phyloP scores from a whole-genome alignment of 495 filamentous ascomycete genomes.

The Tuber melanosporum region DNA sequence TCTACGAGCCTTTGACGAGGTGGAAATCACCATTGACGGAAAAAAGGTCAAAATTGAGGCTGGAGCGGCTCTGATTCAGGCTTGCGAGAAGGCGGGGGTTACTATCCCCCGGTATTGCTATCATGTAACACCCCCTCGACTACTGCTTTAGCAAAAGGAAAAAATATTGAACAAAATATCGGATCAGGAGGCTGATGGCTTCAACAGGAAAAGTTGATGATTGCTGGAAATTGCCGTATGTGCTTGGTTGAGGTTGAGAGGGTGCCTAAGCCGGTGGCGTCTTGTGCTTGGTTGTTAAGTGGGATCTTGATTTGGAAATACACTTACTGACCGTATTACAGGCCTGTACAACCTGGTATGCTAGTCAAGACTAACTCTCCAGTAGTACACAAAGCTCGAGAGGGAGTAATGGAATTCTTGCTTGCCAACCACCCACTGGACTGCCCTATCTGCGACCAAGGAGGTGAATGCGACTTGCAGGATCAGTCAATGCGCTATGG shows the following conservation, averaged over 20 bases:
- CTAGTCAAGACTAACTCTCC: constrained; percentile 97
- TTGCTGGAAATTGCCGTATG: constrained; percentile 99
- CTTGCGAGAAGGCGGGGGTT: constrained; percentile 92
- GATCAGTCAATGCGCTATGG: constrained; percentile 99
- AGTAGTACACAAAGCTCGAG: constrained; percentile 89
- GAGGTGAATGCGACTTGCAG: constrained; percentile 96
- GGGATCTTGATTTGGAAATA: constrained; percentile 5
- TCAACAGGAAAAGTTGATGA: constrained; percentile 69
- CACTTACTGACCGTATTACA: constrained; percentile 15
- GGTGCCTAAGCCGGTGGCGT: constrained; percentile 92
- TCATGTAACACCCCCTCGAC: constrained; percentile 57
- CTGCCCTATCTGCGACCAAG: constrained; percentile 97
- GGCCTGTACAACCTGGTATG: constrained; percentile 96
- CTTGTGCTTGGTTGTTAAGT: constrained; percentile 66
- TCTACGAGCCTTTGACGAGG: constrained; percentile 28
- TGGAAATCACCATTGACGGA: constrained; percentile 42
- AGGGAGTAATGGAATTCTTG: constrained; percentile 98
- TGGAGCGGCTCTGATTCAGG: constrained; percentile 94
- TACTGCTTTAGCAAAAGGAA: constrained; percentile 12
- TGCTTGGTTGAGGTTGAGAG: constrained; percentile 96
- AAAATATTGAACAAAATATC: constrained; percentile 5
- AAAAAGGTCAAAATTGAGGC: constrained; percentile 42
- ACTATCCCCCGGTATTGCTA: constrained; percentile 96
- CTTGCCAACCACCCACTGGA: constrained; percentile 95
- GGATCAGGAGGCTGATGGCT: constrained; percentile 40